A percentile compares a stretch with the other conserved stretches of the same genome.
Conservation (phyloP, 805 yeast genomes). For the Candida michaelii region DNA sequence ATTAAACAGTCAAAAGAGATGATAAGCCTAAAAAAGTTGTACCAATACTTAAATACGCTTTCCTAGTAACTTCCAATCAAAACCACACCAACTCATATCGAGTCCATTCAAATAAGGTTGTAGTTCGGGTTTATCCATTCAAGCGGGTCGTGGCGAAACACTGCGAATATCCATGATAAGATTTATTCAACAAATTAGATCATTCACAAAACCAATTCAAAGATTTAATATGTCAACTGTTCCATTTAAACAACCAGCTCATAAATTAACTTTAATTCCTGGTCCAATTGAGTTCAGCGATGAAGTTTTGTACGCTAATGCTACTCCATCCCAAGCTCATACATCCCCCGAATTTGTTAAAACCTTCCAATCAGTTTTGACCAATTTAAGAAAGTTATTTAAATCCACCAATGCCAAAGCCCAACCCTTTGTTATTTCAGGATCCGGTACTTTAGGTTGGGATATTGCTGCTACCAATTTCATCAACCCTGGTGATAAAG, state of each 20-base stretch:
- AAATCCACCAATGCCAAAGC: conserved; percentile 60
- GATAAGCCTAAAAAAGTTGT: too few relatives aligned
- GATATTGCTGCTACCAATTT: conserved; percentile 83
- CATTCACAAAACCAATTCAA: conserved; percentile 3
- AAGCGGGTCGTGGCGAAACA: background rate
- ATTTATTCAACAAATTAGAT: conserved; percentile 5
- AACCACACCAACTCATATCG: background rate
- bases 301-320: conserved; percentile 73
- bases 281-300: conserved; percentile 88
- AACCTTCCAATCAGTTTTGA: conserved; percentile 68
- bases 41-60: too few relatives aligned
- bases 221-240: conserved; percentile 28
- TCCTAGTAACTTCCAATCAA: too few relatives aligned
- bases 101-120: too few relatives aligned
- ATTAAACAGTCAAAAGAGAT: too few relatives aligned
- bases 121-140: too few relatives aligned
- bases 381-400: conserved; percentile 71
- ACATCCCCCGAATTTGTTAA: conserved; percentile 80
- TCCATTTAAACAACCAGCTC: conserved; percentile 40
- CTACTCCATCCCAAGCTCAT: conserved; percentile 85
- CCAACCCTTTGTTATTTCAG: conserved; percentile 80
- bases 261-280: conserved; percentile 63
- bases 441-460: conserved; percentile 96
- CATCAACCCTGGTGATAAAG: conserved; percentile 62
- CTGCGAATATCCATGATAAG: conserved; percentile 8